Conservation (phyloP, 176 grass and related monocot genomes). For the Hordeum marinum region DNA sequence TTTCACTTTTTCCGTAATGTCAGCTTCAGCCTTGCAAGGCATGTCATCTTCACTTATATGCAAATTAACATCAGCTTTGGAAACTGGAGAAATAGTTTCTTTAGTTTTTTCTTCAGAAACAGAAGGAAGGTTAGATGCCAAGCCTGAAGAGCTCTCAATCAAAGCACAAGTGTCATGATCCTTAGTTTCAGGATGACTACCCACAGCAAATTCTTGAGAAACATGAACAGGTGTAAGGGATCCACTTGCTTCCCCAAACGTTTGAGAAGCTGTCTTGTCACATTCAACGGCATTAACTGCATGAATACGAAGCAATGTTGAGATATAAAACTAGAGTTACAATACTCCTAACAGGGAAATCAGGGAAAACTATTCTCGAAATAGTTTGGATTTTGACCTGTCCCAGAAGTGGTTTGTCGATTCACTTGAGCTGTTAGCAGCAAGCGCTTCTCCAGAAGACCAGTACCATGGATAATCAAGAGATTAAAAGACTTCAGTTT, state of each 20-base stretch:
- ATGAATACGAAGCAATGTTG: constrained; percentile 14
- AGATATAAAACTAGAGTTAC: neutral
- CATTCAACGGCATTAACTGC: constrained; percentile 35
- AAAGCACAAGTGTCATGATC: constrained; percentile 14
- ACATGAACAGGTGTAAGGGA: constrained; percentile 18
- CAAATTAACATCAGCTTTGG: constrained; percentile 17
- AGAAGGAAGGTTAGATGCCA: constrained; percentile 16
- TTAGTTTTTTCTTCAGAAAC: constrained; percentile 26
- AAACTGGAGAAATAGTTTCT: constrained; percentile 16
- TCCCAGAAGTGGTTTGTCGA: constrained; percentile 20
- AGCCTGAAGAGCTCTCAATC: neutral
- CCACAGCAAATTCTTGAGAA: constrained; percentile 25
- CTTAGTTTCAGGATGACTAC: constrained; percentile 23
- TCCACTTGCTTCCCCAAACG: constrained; percentile 16
- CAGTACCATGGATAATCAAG: constrained; percentile 70
- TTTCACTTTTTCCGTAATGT: constrained; percentile 32
- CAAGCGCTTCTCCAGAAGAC: constrained; percentile 74
- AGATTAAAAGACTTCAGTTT: constrained; percentile 63
- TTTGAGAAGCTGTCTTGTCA: constrained; percentile 27
- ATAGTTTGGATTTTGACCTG: constrained; percentile 37
- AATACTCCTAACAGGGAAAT: constrained; percentile 8
- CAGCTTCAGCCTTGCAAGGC: constrained; percentile 13
- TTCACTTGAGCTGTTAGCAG: constrained; percentile 33
- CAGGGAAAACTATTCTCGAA: constrained; percentile 1
- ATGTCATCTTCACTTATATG: constrained; percentile 24